Percentiles rank a stretch among this genome's conserved stretches.
Conservation (phyloP, 2,329 filamentous ascomycete genomes). For the Septoria linicola region DNA sequence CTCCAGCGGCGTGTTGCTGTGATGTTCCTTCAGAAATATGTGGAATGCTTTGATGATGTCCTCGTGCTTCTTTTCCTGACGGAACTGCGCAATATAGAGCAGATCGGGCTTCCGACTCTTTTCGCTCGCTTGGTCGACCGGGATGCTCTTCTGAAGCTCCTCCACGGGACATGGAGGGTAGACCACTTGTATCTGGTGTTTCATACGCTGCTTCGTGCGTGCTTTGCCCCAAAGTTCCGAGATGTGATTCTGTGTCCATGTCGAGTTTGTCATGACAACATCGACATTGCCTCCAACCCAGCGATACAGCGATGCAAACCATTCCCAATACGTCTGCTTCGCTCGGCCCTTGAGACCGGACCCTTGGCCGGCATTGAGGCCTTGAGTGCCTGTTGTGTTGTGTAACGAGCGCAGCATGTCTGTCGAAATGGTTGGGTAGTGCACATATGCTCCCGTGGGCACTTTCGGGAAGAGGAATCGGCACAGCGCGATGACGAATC, state of each 20-base stretch:
- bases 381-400: slow-evolving; percentile 54
- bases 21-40: slow-evolving; percentile 63
- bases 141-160: slow-evolving; percentile 73
- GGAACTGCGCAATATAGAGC: slow-evolving; percentile 95
- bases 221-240: slow-evolving; percentile 69
- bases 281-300: slow-evolving; percentile 81
- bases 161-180: slow-evolving; percentile 91
- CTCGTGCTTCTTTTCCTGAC: slow-evolving; percentile 93
- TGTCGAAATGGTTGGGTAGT: slow-evolving; percentile 97
- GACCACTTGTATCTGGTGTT: slow-evolving; percentile 67
- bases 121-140: slow-evolving; percentile 69
- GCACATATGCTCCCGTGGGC: slow-evolving; percentile 89
- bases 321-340: slow-evolving; percentile 82
- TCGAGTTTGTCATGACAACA: slow-evolving; percentile 96
- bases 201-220: slow-evolving; percentile 49
- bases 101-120: slow-evolving; percentile 67
- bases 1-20: slow-evolving; percentile 38
- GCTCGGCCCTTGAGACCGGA: slow-evolving; percentile 65
- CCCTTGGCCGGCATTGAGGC: slow-evolving; percentile 82
- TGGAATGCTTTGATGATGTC: slow-evolving; percentile 84
- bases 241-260: slow-evolving; percentile 87
- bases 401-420: slow-evolving; percentile 77
- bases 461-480: slow-evolving; percentile 78
- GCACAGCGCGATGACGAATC: slow-evolving; percentile 79
- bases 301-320: slow-evolving; percentile 80